Percentiles rank a stretch among this genome's conserved stretches.
phyloP scores from a whole-genome alignment of 371 early-diverging fungal genomes.

The Zancudomyces culisetae region DNA sequence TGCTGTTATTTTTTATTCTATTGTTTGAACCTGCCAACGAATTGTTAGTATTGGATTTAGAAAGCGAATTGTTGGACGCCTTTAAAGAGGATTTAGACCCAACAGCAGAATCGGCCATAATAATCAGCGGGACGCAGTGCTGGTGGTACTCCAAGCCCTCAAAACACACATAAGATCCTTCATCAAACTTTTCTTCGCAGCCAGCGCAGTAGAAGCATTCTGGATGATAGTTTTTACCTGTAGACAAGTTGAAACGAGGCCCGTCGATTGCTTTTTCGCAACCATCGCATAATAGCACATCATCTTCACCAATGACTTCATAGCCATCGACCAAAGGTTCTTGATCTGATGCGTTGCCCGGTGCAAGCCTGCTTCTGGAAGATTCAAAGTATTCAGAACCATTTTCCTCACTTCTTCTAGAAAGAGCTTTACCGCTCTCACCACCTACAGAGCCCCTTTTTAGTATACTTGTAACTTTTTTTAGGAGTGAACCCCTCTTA shows the following conservation, averaged over 20 bases:
- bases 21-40: neutral
- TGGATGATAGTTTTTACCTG: constrained; percentile 40
- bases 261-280: constrained; percentile 26
- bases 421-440: too few species aligned
- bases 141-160: constrained; percentile 27
- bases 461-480: neutral
- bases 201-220: constrained; percentile 45
- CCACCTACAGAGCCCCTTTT: neutral
- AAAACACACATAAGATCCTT: constrained; percentile 30
- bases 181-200: constrained; percentile 39
- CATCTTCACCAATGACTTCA: neutral
- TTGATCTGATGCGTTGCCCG: too few species aligned
- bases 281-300: constrained; percentile 19
- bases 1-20: too few species aligned
- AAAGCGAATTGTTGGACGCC: neutral
- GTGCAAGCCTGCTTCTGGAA: too few species aligned
- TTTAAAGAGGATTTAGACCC: neutral
- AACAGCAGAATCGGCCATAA: neutral
- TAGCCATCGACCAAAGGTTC: neutral
- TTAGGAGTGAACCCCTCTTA: constrained; percentile 11
- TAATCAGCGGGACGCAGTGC: constrained; percentile 14
- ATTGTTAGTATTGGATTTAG: neutral
- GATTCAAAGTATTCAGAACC: too few species aligned
- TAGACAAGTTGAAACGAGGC: constrained; percentile 31
- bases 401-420: too few species aligned